These are phyloP conservation scores for Comarum palustre DNA, from an alignment of 306 rosid genomes.

Conservation along the genomic window DNA sequence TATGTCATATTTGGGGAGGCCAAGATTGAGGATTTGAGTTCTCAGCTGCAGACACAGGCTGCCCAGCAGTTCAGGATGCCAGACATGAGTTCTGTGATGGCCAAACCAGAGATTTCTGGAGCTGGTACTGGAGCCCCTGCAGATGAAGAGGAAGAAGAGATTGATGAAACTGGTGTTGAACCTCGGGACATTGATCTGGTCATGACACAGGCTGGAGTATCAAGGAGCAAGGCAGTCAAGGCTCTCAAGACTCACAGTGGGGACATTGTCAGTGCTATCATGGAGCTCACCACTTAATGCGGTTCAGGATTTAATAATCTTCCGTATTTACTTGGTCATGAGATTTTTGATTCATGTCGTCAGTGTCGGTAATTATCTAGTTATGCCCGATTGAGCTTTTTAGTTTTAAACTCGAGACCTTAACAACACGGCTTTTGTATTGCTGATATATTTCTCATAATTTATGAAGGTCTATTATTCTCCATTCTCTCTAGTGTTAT, in stretches of 20 bases:
- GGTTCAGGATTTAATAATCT: neutral
- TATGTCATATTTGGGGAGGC: constrained; percentile 83
- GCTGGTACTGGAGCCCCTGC: constrained; percentile 45
- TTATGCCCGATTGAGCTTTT: constrained; percentile 27
- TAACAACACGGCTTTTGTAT: constrained; percentile 4
- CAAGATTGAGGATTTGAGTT: constrained; percentile 81
- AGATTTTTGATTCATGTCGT: constrained; percentile 25
- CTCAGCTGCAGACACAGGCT: constrained; percentile 85
- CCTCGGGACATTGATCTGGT: constrained; percentile 81
- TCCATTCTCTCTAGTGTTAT: neutral
- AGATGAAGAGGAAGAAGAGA: constrained; percentile 68
- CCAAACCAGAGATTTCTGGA: constrained; percentile 49
- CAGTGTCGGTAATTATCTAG: constrained; percentile 24
- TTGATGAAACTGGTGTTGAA: constrained; percentile 71
- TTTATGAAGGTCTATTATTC: neutral
- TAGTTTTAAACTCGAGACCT: constrained; percentile 32
- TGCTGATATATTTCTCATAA: neutral
- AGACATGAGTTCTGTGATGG: constrained; percentile 59
- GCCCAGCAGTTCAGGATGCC: constrained; percentile 93
- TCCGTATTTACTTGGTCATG: constrained; percentile 5
- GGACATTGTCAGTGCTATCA: constrained; percentile 86
- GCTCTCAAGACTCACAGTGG: constrained; percentile 78
- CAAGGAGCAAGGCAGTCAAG: constrained; percentile 83
- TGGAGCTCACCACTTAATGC: constrained; percentile 75
- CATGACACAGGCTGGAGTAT: constrained; percentile 88